Conservation (phyloP, 331 rosid genomes). For the Pyracantha coccinea region DNA sequence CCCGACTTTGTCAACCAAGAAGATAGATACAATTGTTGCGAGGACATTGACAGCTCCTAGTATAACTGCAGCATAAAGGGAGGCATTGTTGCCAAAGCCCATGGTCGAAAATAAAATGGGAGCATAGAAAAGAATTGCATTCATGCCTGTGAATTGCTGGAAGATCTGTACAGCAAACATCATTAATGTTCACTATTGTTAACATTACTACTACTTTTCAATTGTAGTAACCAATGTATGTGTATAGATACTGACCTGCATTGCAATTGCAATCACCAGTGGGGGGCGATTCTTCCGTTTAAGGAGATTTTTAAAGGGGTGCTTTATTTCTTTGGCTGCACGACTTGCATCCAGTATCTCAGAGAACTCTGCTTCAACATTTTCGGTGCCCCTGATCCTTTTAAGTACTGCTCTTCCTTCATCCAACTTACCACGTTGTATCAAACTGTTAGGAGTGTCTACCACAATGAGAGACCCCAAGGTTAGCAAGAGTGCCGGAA, state of each 20-base stretch:
- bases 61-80: slow-evolving; percentile 55
- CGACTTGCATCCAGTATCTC: slow-evolving; percentile 55
- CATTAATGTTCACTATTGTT: background rate
- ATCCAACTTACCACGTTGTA: slow-evolving; percentile 49
- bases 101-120: slow-evolving; percentile 48
- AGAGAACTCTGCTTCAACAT: slow-evolving; percentile 43
- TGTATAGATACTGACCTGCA: slow-evolving; percentile 25
- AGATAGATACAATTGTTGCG: slow-evolving; percentile 47
- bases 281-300: slow-evolving; percentile 52
- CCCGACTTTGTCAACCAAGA: slow-evolving; percentile 44
- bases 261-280: slow-evolving; percentile 41
- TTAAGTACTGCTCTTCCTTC: slow-evolving; percentile 45
- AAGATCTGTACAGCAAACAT: slow-evolving; percentile 34
- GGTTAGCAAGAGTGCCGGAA: slow-evolving; percentile 49
- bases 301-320: slow-evolving; percentile 49
- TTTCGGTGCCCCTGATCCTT: slow-evolving; percentile 53
- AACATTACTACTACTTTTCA: background rate
- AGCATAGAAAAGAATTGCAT: slow-evolving; percentile 74
- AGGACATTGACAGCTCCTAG: slow-evolving; percentile 55
- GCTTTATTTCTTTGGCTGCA: slow-evolving; percentile 33
- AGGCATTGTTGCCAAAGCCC: slow-evolving; percentile 46
- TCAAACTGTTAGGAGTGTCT: slow-evolving; percentile 68
- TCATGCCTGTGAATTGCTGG: slow-evolving; percentile 75
- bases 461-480: slow-evolving; percentile 41
- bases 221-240: background rate